Percentiles rank a stretch among this genome's conserved stretches.
Conservation (phyloP, 2,329 filamentous ascomycete genomes). For the Ustilaginoidea virens region DNA sequence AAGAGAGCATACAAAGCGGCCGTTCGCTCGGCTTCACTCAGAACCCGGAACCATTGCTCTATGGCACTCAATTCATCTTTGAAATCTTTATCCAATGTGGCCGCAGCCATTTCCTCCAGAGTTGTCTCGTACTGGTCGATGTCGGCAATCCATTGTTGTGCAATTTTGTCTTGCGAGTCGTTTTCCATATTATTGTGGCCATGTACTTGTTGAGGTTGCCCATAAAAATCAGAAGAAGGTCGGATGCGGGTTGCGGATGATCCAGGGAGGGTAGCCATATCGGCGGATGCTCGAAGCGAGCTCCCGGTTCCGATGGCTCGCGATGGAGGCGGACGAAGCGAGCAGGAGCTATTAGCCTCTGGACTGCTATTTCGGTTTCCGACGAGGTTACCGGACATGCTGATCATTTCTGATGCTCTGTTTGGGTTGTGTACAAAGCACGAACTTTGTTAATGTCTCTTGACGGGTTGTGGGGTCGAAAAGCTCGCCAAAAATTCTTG, state of each 20-base stretch:
- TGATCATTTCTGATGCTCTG: conserved; percentile 28
- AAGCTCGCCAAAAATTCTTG: conserved; percentile 14
- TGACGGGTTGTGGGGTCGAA: conserved; percentile 1
- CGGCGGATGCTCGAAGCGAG: conserved; percentile 85
- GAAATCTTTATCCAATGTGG: conserved; percentile 97
- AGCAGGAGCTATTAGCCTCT: conserved; percentile 67
- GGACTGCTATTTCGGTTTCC: conserved; percentile 95
- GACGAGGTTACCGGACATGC: conserved; percentile 54
- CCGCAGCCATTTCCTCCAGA: conserved; percentile 94
- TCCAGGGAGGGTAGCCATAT: conserved; percentile 71
- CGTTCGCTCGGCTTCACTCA: conserved; percentile 92
- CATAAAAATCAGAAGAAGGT: conserved; percentile 90
- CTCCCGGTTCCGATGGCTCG: conserved; percentile 64
- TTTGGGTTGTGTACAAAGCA: conserved; percentile 4
- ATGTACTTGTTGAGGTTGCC: conserved; percentile 53
- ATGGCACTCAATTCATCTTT: conserved; percentile 98
- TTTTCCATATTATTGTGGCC: conserved; percentile 52
- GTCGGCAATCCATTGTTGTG: conserved; percentile 97
- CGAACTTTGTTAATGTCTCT: background rate
- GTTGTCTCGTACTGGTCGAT: conserved; percentile 99
- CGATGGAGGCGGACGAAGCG: conserved; percentile 69
- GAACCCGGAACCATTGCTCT: conserved; percentile 96
- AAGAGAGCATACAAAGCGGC: conserved; percentile 88
- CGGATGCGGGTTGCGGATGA: conserved; percentile 66
- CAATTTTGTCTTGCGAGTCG: conserved; percentile 82